Percentiles rank a stretch among this genome's conserved stretches.
These are phyloP conservation scores for Entonaema liquescens DNA, from an alignment of 495 filamentous ascomycete genomes.

Conservation along the genomic window DNA sequence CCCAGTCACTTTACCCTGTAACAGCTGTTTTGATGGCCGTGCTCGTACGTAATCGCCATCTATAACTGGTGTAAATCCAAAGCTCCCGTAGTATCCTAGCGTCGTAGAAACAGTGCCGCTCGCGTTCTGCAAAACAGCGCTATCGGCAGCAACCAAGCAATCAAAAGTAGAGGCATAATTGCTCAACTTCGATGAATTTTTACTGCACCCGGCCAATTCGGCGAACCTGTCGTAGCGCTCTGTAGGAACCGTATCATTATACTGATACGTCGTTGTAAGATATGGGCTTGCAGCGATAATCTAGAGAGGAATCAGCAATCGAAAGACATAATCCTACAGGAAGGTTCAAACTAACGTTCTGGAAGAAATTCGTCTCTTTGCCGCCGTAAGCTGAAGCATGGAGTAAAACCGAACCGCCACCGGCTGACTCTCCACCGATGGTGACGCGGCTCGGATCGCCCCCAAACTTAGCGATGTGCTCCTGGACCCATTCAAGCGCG, in stretches of 20 bases:
- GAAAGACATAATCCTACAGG: conserved; percentile 27
- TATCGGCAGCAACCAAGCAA: conserved; percentile 52
- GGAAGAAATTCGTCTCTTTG: conserved; percentile 54
- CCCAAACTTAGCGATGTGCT: conserved; percentile 73
- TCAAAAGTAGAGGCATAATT: conserved; percentile 38
- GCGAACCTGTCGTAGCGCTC: conserved; percentile 65
- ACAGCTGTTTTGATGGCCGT: conserved; percentile 62
- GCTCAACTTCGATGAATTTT: conserved; percentile 17
- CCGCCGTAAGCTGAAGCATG: conserved; percentile 48
- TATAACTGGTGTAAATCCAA: conserved; percentile 69
- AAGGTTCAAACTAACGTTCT: conserved; percentile 52
- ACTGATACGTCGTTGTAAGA: conserved; percentile 42
- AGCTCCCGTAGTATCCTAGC: conserved; percentile 54
- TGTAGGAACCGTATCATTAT: conserved; percentile 59
- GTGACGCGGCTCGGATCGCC: conserved; percentile 73
- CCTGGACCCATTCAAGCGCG: conserved; percentile 77
- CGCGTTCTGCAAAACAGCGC: conserved; percentile 62
- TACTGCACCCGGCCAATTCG: conserved; percentile 58
- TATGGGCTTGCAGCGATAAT: conserved; percentile 35
- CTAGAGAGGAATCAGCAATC: conserved; percentile 23
- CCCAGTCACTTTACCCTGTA: conserved; percentile 51
- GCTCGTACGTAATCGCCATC: conserved; percentile 66
- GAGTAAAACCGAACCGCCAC: conserved; percentile 70
- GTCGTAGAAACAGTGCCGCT: conserved; percentile 50
- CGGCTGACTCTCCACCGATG: conserved; percentile 75